phyloP scores from a whole-genome alignment of 2,329 filamentous ascomycete species.

The Claviceps arundinis region DNA sequence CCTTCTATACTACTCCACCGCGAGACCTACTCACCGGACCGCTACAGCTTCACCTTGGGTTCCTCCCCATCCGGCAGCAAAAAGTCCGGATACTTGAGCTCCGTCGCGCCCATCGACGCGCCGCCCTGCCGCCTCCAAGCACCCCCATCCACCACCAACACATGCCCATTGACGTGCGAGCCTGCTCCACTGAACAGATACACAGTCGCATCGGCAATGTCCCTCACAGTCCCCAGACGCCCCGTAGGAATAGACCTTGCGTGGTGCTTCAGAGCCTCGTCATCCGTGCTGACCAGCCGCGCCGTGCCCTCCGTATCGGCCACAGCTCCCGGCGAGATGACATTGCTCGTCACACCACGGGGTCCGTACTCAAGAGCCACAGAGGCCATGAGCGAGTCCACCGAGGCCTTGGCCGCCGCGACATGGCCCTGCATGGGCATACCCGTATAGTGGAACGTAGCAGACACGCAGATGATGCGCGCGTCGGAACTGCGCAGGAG shows the following conservation, averaged over 20 bases:
- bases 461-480: constrained; percentile 79
- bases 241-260: constrained; percentile 52
- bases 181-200: constrained; percentile 79
- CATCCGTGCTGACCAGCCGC: constrained; percentile 35
- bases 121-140: constrained; percentile 40
- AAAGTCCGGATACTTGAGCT: constrained; percentile 41
- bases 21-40: background rate
- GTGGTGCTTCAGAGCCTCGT: constrained; percentile 19
- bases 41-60: constrained; percentile 28
- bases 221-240: constrained; percentile 64
- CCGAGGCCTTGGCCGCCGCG: constrained; percentile 78
- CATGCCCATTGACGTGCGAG: constrained; percentile 74
- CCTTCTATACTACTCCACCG: no score
- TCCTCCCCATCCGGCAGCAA: constrained; percentile 18
- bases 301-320: constrained; percentile 70
- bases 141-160: constrained; percentile 59
- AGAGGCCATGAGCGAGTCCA: constrained; percentile 71
- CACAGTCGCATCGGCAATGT: constrained; percentile 86
- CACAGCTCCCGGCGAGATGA: constrained; percentile 81
- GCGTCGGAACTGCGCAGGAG: constrained; percentile 64
- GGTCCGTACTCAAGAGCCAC: constrained; percentile 86
- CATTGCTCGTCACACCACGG: constrained; percentile 72
- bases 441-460: constrained; percentile 82
- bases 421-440: constrained; percentile 80
- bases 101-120: constrained; percentile 31